These are phyloP conservation scores for Camelina neglecta DNA, from an alignment of 345 rosid genomes.

Conservation along the genomic window DNA sequence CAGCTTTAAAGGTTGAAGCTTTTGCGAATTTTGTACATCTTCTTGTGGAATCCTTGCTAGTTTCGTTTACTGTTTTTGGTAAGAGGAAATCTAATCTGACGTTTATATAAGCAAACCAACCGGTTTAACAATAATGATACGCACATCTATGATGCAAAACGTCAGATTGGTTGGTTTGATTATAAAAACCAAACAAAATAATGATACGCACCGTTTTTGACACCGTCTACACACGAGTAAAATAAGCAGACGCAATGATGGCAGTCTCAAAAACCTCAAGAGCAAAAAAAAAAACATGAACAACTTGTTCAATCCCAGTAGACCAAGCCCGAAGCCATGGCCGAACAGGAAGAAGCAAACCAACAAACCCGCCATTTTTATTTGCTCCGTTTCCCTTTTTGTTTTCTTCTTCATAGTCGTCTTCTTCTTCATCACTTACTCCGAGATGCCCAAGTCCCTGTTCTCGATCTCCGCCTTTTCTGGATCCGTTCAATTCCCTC, in stretches of 20 bases:
- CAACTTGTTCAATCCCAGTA: constrained; percentile 45
- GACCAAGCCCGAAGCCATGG: constrained; percentile 46
- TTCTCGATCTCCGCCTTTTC: constrained; percentile 50
- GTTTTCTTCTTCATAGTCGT: constrained; percentile 37
- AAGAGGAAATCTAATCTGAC: too few relatives aligned
- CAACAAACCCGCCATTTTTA: constrained; percentile 43
- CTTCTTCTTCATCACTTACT: constrained; percentile 52
- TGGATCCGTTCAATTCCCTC: constrained; percentile 49
- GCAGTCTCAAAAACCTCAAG: not conserved
- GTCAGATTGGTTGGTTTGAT: too few relatives aligned
- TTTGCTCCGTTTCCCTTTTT: constrained; percentile 44
- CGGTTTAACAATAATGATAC: too few relatives aligned
- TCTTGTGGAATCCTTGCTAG: too few relatives aligned
- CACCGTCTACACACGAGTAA: not conserved
- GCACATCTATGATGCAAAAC: too few relatives aligned
- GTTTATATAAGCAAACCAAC: too few relatives aligned
- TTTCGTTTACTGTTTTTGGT: too few relatives aligned
- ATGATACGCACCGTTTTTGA: constrained; percentile 13
- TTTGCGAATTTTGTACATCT: too few relatives aligned
- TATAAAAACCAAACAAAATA: not conserved
- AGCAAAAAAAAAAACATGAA: constrained; percentile 40
- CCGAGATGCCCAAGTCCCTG: constrained; percentile 50
- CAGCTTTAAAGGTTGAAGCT: too few relatives aligned
- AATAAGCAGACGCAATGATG: constrained; percentile 1
- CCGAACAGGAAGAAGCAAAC: constrained; percentile 51